Evolutionary conservation across 176 grass and related monocot species (phyloP), one percentile per base, ranked within the genome.

Genomic region (Avena atlantica): DNA sequence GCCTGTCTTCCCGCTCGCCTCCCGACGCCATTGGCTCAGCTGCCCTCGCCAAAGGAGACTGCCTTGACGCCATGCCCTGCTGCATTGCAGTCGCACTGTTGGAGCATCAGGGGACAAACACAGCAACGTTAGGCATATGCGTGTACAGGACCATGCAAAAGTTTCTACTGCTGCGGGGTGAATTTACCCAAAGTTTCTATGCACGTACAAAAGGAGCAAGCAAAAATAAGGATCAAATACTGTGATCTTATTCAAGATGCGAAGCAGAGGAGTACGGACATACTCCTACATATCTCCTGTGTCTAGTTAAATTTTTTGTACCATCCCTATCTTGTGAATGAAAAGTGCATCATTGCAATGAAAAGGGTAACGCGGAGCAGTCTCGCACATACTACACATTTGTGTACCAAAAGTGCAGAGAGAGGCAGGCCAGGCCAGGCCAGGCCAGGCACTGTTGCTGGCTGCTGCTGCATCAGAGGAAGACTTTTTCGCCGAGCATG

Each of bases 1-100:
- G 81, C 79, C 80, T 89, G 23, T 95, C 86, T 70, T 95, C 93
- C 19, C 89, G 90, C 75, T 68, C 87, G 40, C 91, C 78, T 62
- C 82, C 78, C 12, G 84, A 85, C 65, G 55, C 68, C 72, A 57
- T 84, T 15, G 82, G 58, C 57, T 74, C 87, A 0, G 73, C 67
- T 40, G 88, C 82, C 81, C 91, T 66, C 17, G 81, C 62, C 58
- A 42, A 42, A 42, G 88, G 81, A n/a, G 89, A 78, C 25, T 76
- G 78, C 53, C 71, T 79, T 81, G 84, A 37, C 73, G 64, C 50
- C 83, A 82, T 93, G 66, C 55, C 64, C 64, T 78, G 66, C n/a
- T 90, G 89, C 71, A 86, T 31, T 5, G 53, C 25, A 60, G 77
- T 21, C 12, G 40, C 83, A 23, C 75, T 95, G 76, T 73, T 88